These are phyloP conservation scores for Solanum sitiens DNA, from an alignment of 257 asterid genomes.

Conservation along the genomic window DNA sequence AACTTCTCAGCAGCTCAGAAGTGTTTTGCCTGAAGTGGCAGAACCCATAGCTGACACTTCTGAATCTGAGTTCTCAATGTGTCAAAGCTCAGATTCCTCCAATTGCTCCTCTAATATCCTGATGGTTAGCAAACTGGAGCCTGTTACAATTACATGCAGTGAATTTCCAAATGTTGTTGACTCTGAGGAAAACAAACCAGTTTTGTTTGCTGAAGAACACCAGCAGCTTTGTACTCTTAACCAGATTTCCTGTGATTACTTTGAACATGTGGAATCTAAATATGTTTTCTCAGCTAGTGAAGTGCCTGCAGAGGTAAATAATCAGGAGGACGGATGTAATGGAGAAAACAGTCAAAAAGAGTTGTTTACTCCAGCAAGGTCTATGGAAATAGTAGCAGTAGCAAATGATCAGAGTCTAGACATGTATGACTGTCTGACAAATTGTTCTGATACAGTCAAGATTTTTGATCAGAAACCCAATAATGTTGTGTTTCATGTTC, in stretches of 20 bases:
- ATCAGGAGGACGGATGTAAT: slow-evolving; percentile 9
- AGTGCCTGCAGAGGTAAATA: slow-evolving; percentile 9
- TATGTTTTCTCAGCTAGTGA: slow-evolving; percentile 11
- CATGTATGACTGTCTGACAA: slow-evolving; percentile 4
- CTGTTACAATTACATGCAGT: not conserved
- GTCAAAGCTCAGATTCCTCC: not conserved
- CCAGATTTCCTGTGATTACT: slow-evolving; percentile 26
- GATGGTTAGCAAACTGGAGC: not conserved
- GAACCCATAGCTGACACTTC: not conserved
- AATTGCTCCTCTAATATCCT: slow-evolving; percentile 1
- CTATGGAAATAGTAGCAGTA: slow-evolving; percentile 4
- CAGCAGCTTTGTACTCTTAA: slow-evolving; percentile 21
- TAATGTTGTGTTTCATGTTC: slow-evolving; percentile 17
- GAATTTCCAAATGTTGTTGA: not conserved
- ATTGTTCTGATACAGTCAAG: slow-evolving; percentile 15
- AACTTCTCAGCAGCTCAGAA: not conserved
- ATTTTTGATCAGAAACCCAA: slow-evolving; percentile 13
- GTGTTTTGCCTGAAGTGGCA: not conserved
- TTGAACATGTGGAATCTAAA: slow-evolving; percentile 27
- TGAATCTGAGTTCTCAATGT: not conserved
- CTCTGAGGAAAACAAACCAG: not conserved
- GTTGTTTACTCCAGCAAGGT: not conserved
- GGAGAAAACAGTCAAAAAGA: not conserved
- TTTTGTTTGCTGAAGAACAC: slow-evolving; percentile 7
- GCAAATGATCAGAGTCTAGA: slow-evolving; percentile 17